Percentiles rank a stretch among this genome's conserved stretches.
These are phyloP conservation scores for Hyaloscypha finlandica DNA, from an alignment of 495 filamentous ascomycete species.

Conservation along the genomic window DNA sequence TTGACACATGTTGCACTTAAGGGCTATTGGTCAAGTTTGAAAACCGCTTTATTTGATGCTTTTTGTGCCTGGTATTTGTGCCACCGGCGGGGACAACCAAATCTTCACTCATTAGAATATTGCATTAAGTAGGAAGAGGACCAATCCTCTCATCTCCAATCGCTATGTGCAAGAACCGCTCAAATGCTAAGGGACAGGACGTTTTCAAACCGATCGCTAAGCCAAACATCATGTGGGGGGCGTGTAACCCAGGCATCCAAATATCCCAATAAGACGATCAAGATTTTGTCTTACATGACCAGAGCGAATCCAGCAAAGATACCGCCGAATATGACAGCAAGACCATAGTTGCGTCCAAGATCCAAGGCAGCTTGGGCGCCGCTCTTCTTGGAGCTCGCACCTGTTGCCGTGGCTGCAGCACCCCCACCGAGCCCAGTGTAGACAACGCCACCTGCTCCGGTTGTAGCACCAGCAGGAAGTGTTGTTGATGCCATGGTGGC, in stretches of 20 bases:
- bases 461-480: constrained; percentile 37
- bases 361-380: constrained; percentile 46
- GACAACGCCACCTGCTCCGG: constrained; percentile 37
- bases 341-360: constrained; percentile 59
- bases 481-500: constrained; percentile 44
- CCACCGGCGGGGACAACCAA: not conserved
- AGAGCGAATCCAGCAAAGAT: constrained; percentile 66
- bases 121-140: not conserved
- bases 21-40: not conserved
- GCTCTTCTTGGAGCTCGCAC: constrained; percentile 36
- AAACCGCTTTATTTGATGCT: not conserved
- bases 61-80: not conserved
- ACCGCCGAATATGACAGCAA: constrained; percentile 55
- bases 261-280: not conserved
- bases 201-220: constrained; percentile 1
- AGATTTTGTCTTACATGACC: constrained; percentile 46
- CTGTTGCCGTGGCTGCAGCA: constrained; percentile 34
- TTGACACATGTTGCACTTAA: too few relatives aligned
- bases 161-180: constrained; percentile 8
- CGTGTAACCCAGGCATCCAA: not conserved
- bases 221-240: not conserved
- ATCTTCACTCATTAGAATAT: not conserved
- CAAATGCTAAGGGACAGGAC: constrained; percentile 7
- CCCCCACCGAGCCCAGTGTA: constrained; percentile 54
- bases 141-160: constrained; percentile 2